Evolutionary conservation across 768 basidiomycete species (phyloP), one percentile per base, ranked within the genome.

Genomic region (Lactifluus hygrophoroides): DNA sequence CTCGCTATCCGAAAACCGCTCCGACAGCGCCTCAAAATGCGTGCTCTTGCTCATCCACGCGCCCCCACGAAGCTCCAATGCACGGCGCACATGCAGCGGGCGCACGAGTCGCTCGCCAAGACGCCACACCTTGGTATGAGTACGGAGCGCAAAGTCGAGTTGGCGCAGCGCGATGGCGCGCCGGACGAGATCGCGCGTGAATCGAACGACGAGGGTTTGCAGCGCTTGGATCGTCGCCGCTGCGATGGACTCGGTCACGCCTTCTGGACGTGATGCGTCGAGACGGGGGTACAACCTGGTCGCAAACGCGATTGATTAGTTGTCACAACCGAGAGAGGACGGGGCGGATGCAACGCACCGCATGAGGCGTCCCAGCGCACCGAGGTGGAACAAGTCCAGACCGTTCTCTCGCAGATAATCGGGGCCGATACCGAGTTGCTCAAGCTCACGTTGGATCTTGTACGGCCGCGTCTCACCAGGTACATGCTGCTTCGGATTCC

Each of bases 91-190:
- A 52, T 77, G 75, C 16, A 47, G 47, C 59, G 56, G 55, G 10
- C 37, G 23, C n/a, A 64, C 56, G 64, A 78, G 72, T 30, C 74
- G 73, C 45, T 69, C 69, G 13, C 73, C 72, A 3, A 74, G 53
- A 47, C 76, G 73, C 84, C 86, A 89, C 7, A 76, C 83, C 64
- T 79, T 85, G 47, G 79, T 79, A 19, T 77, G 76, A 40, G 73
- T 72, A 69, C 87, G 88, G 65, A 84, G 66, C 32, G 71, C 69
- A 53, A 73, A 68, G 63, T 86, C 86, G 57, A 83, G 79, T 64
- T 86, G 84, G 42, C 80, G 79, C 37, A 76, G 71, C 7, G 79
- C 71, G 43, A 87, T 76, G 21, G 77, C 73, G 34, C 74, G 75
- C 54, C 80, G 77, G 2, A 85, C 70, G 0, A 82, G 53, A 37